phyloP scores from a whole-genome alignment of 129 eudicot species.

The Tanacetum coccineum region DNA sequence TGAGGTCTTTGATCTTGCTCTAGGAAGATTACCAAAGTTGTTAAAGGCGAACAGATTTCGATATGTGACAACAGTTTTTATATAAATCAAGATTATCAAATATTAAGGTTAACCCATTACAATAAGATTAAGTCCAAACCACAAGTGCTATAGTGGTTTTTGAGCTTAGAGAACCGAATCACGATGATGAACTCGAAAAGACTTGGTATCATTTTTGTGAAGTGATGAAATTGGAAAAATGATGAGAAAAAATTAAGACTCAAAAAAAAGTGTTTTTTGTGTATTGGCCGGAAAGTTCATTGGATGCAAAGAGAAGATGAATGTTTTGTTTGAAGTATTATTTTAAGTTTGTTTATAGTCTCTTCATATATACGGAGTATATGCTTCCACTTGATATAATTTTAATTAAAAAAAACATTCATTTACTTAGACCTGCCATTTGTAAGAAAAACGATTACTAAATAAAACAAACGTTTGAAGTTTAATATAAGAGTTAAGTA shows the following conservation, averaged over 20 bases:
- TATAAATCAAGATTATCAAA: slow-evolving; percentile 44
- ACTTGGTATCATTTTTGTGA: slow-evolving; percentile 12
- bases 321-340: slow-evolving; percentile 4
- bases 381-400: no score
- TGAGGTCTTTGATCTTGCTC: slow-evolving; percentile 42
- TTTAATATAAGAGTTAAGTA: no score
- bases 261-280: slow-evolving; percentile 13
- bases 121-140: slow-evolving; percentile 42
- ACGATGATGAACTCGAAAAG: slow-evolving; percentile 24
- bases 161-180: slow-evolving; percentile 36
- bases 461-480: no score
- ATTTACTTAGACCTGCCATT: no score
- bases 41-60: slow-evolving; percentile 25
- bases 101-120: slow-evolving; percentile 52
- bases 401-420: no score
- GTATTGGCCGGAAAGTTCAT: slow-evolving; percentile 28
- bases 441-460: no score
- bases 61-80: slow-evolving; percentile 37
- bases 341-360: slow-evolving; percentile 18
- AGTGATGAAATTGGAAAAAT: slow-evolving; percentile 17
- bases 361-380: no score
- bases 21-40: slow-evolving; percentile 25
- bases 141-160: slow-evolving; percentile 72
- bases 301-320: slow-evolving; percentile 4
- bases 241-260: slow-evolving; percentile 19